Evolutionary conservation across 2,329 filamentous ascomycete genomes (phyloP).

Genomic region (Zymoseptoria crescenta): DNA sequence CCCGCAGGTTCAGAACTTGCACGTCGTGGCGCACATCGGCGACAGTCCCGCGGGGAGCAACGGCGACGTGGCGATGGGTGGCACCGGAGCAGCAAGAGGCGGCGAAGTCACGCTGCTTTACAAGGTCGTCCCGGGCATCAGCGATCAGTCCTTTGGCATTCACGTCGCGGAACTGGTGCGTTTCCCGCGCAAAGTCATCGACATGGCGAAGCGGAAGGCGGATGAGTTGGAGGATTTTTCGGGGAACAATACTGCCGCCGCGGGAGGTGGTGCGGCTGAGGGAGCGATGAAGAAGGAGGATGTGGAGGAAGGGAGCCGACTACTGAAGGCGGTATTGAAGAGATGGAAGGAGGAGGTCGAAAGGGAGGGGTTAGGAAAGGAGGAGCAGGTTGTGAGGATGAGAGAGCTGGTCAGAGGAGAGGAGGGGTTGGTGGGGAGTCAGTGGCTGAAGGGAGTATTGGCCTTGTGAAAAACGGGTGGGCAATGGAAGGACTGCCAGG

Average conservation of each 20-base stretch:
- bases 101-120: slow-evolving; percentile 89
- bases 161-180: slow-evolving; percentile 95
- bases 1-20: slow-evolving; percentile 81
- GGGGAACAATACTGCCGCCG: slow-evolving; percentile 47
- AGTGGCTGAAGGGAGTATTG: slow-evolving; percentile 12
- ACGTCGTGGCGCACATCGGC: slow-evolving; percentile 88
- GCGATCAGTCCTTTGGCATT: slow-evolving; percentile 96
- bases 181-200: slow-evolving; percentile 93
- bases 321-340: slow-evolving; percentile 75
- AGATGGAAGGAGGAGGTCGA: slow-evolving; percentile 70
- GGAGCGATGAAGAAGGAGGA: slow-evolving; percentile 54
- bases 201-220: slow-evolving; percentile 98
- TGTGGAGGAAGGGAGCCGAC: slow-evolving; percentile 75
- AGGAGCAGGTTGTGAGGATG: slow-evolving; percentile 71
- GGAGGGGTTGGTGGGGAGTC: slow-evolving; percentile 53
- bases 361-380: slow-evolving; percentile 52
- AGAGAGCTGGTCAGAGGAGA: slow-evolving; percentile 71
- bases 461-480: background rate
- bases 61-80: slow-evolving; percentile 31
- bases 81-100: slow-evolving; percentile 47
- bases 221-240: slow-evolving; percentile 97
- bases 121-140: slow-evolving; percentile 91
- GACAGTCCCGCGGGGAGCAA: slow-evolving; percentile 37
- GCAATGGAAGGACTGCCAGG: background rate
- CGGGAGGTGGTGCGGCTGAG: background rate